A percentile compares a stretch with the other conserved stretches of the same genome.
phyloP scores from a whole-genome alignment of 2,329 filamentous ascomycete species.

The Claviceps citrina region DNA sequence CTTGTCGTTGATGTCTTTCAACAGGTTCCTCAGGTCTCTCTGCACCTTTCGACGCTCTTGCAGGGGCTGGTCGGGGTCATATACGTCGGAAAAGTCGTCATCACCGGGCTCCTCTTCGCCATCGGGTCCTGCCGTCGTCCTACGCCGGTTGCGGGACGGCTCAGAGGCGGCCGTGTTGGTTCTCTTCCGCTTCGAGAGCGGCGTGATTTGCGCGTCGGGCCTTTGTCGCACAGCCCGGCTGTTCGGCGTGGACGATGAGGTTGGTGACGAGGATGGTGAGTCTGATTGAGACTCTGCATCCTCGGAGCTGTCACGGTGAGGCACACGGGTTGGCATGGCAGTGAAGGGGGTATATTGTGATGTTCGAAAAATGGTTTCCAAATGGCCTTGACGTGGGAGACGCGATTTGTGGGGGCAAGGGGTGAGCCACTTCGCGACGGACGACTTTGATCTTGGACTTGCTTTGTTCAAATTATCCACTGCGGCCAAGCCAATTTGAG shows the following conservation, averaged over 20 bases:
- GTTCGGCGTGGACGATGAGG: constrained; percentile 10
- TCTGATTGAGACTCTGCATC: constrained; percentile 9
- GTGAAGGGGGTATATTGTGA: too few relatives aligned
- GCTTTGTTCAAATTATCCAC: too few relatives aligned
- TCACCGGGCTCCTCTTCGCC: constrained; percentile 6
- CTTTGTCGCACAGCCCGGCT: constrained; percentile 14
- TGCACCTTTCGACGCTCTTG: constrained; percentile 59
- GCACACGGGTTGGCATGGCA: constrained; percentile 14
- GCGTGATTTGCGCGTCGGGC: constrained; percentile 9
- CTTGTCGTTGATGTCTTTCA: constrained; percentile 45
- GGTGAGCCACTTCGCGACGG: too few relatives aligned
- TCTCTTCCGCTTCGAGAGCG: constrained; percentile 20
- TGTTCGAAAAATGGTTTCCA: too few relatives aligned
- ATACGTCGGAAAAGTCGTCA: constrained; percentile 29
- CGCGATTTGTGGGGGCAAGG: too few relatives aligned
- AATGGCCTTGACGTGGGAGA: too few relatives aligned
- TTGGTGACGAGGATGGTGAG: constrained; percentile 10
- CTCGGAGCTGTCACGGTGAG: constrained; percentile 8
- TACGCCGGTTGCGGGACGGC: constrained; percentile 11
- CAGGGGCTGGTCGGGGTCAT: constrained; percentile 71
- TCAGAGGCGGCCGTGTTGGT: constrained; percentile 11
- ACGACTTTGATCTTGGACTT: too few relatives aligned
- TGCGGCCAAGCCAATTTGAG: too few relatives aligned
- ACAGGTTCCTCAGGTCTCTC: constrained; percentile 52
- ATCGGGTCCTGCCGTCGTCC: constrained; percentile 8